Conservation (phyloP, 495 filamentous ascomycete species). For the Penicilliopsis zonata region DNA sequence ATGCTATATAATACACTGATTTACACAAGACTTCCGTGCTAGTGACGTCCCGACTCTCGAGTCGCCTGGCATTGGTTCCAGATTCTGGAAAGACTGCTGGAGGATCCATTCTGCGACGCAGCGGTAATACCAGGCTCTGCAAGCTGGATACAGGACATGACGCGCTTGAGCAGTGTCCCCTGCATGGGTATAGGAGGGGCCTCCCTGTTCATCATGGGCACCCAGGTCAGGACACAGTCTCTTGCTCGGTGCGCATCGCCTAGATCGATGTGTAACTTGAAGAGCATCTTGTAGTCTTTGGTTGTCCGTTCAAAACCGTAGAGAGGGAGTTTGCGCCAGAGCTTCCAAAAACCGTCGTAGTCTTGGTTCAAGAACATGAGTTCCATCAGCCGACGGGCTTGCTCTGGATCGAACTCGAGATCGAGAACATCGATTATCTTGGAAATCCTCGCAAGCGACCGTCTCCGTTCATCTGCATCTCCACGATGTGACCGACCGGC, state of each 20-base stretch:
- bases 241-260: constrained; percentile 33
- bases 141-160: constrained; percentile 39
- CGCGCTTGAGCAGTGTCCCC: constrained; percentile 22
- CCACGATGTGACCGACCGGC: constrained; percentile 3
- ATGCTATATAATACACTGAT: no score
- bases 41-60: no score
- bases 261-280: constrained; percentile 35
- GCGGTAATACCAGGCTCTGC: constrained; percentile 35
- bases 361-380: constrained; percentile 21
- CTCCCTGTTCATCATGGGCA: constrained; percentile 49
- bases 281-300: constrained; percentile 45
- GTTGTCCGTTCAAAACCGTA: constrained; percentile 35
- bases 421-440: constrained; percentile 23
- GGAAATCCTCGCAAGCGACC: constrained; percentile 8
- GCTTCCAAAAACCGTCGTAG: constrained; percentile 47
- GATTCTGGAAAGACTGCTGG: constrained; percentile 11
- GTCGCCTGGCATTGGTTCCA: constrained; percentile 24
- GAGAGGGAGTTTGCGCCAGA: constrained; percentile 45
- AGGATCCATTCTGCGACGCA: constrained; percentile 9
- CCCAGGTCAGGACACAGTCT: constrained; percentile 35
- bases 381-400: constrained; percentile 37
- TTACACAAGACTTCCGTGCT: no score
- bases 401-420: constrained; percentile 33
- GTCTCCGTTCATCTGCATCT: constrained; percentile 3
- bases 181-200: constrained; percentile 34